phyloP scores from a whole-genome alignment of 2,329 filamentous ascomycete species.

The Fusarium xyrophilum region DNA sequence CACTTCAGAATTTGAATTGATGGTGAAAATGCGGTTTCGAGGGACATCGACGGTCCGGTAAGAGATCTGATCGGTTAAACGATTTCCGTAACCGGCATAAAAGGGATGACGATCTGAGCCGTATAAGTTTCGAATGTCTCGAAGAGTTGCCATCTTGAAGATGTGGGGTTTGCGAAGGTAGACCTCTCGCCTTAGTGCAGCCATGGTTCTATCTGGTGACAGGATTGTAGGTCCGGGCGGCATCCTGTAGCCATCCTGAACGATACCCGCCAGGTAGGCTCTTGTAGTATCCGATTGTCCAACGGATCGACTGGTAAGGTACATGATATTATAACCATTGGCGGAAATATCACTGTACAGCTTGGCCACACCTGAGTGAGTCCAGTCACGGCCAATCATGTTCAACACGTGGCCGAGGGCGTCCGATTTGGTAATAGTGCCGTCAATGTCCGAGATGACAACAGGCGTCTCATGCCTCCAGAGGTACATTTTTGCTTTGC shows the following conservation, averaged over 20 bases:
- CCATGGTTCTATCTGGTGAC: slow-evolving; percentile 93
- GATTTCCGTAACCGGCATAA: slow-evolving; percentile 96
- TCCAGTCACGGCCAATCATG: slow-evolving; percentile 98
- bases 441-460: slow-evolving; percentile 98
- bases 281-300: slow-evolving; percentile 92
- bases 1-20: slow-evolving; percentile 97
- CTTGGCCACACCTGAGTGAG: slow-evolving; percentile 94
- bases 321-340: slow-evolving; percentile 99
- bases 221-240: slow-evolving; percentile 93
- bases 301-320: slow-evolving; percentile 91
- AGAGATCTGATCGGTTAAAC: slow-evolving; percentile 92
- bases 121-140: slow-evolving; percentile 92
- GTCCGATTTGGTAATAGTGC: slow-evolving; percentile 98
- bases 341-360: slow-evolving; percentile 93
- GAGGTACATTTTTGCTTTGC: slow-evolving; percentile 89
- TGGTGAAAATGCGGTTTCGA: slow-evolving; percentile 93
- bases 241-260: slow-evolving; percentile 84
- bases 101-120: slow-evolving; percentile 80
- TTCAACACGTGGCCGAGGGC: slow-evolving; percentile 92
- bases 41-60: slow-evolving; percentile 97
- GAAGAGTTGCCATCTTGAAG: slow-evolving; percentile 98
- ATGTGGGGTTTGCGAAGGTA: slow-evolving; percentile 97
- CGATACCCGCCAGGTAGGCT: slow-evolving; percentile 86
- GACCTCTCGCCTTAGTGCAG: slow-evolving; percentile 87
- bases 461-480: slow-evolving; percentile 93